Conservation (phyloP, 2,329 filamentous ascomycete genomes). For the Ceratocystis diversiconidia region DNA sequence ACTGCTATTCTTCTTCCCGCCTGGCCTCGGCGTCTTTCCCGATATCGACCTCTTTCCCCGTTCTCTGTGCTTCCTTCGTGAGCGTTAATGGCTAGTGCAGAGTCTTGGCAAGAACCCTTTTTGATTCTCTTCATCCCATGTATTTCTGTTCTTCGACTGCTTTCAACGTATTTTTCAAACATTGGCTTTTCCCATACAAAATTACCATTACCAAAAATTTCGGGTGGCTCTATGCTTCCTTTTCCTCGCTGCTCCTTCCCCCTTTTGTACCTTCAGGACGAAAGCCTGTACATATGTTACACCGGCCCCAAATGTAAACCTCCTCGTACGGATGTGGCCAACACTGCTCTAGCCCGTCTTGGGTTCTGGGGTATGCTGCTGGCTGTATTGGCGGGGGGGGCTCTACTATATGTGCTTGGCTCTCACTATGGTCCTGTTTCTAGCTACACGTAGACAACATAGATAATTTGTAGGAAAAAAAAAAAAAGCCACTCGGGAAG, state of each 20-base stretch:
- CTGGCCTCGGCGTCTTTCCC: neutral
- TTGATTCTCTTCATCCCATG: neutral
- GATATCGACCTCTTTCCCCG: neutral
- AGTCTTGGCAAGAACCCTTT: neutral
- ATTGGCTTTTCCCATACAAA: no score
- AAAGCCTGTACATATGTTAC: no score
- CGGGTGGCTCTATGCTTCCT: neutral
- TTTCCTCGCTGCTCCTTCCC: neutral
- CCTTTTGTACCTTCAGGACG: neutral
- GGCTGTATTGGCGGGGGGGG: neutral
- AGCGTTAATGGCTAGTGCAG: neutral
- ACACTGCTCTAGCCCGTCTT: neutral
- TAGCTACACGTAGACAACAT: no score
- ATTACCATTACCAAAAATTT: neutral
- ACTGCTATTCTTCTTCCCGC: neutral
- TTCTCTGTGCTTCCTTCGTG: constrained; percentile 2
- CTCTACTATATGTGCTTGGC: neutral
- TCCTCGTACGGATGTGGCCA: neutral
- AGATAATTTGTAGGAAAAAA: neutral
- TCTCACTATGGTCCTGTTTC: neutral
- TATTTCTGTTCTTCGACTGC: neutral
- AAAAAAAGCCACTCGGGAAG: neutral
- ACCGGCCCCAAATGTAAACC: neutral
- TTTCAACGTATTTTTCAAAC: no score
- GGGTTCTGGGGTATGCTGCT: neutral